Evolutionary conservation across 257 asterid species (phyloP).

Genomic region (Voacanga thouarsii): DNA sequence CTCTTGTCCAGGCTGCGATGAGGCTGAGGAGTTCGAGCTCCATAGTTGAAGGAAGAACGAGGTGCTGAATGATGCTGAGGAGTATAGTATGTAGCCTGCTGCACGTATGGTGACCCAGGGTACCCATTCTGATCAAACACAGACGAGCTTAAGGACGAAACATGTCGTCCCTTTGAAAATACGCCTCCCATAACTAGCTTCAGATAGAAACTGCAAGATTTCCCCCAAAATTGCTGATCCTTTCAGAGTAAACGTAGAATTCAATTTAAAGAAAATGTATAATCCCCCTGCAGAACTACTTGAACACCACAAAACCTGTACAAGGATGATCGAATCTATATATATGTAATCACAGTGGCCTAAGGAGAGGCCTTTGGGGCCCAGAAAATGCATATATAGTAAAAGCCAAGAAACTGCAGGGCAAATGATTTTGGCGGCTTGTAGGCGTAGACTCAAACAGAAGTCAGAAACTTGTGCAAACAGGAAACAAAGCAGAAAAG

Average conservation of each 20-base stretch:
- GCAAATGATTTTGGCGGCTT: neutral
- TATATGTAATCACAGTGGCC: too few relatives aligned
- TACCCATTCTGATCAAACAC: neutral
- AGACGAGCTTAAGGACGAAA: neutral
- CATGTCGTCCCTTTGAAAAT: neutral
- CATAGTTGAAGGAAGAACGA: constrained; percentile 9
- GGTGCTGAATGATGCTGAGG: constrained; percentile 8
- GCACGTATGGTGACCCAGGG: neutral
- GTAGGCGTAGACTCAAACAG: neutral
- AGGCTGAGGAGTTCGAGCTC: constrained; percentile 18
- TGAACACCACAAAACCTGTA: neutral
- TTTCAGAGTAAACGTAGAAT: neutral
- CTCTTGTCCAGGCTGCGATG: constrained; percentile 55
- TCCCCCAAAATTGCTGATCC: neutral
- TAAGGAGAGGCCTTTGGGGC: too few relatives aligned
- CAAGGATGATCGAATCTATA: neutral
- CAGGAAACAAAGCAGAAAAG: neutral
- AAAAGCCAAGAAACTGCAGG: neutral
- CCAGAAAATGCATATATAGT: too few relatives aligned
- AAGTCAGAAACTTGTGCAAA: neutral
- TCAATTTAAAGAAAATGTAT: too few relatives aligned
- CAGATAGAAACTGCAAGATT: neutral
- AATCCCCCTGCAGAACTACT: neutral
- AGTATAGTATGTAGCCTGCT: constrained; percentile 2
- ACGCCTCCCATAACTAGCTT: neutral